Evolutionary conservation across 371 early-diverging fungal genomes (phyloP).

Genomic region (Rhizopus sp.): DNA sequence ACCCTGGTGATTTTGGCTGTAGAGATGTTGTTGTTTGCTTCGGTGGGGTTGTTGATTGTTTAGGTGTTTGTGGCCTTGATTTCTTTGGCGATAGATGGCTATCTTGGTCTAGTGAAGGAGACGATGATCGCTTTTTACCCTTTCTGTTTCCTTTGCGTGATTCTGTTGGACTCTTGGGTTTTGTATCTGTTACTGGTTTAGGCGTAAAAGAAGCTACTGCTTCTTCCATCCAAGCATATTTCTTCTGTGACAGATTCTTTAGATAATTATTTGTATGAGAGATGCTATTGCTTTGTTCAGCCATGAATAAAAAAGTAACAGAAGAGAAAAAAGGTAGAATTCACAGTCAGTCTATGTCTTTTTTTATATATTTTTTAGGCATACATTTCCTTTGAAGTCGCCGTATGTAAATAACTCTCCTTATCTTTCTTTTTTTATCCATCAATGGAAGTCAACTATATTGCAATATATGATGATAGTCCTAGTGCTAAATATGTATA

Average conservation of each 20-base stretch:
- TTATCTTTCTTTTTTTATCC: neutral
- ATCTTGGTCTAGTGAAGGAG: neutral
- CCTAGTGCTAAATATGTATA: conserved; percentile 47
- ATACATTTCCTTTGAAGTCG: too few relatives aligned
- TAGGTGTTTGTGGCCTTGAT: conserved; percentile 7
- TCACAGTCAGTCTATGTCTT: neutral
- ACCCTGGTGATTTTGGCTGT: neutral
- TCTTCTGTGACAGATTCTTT: conserved; percentile 50
- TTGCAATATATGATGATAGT: conserved; percentile 60
- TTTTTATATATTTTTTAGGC: too few relatives aligned
- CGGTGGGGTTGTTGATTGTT: neutral
- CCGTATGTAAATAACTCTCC: neutral
- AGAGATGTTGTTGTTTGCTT: neutral
- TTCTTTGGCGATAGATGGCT: conserved; percentile 7
- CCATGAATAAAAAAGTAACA: neutral
- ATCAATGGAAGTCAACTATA: conserved; percentile 44
- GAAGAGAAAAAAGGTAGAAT: neutral
- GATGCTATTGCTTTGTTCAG: conserved; percentile 1
- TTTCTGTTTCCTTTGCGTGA: conserved; percentile 7
- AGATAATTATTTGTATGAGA: conserved; percentile 35
- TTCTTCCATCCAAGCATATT: conserved; percentile 55
- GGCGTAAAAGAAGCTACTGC: conserved; percentile 18
- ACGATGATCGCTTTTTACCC: neutral
- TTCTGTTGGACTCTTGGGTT: neutral
- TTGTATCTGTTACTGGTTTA: neutral